phyloP scores from a whole-genome alignment of 805 yeast genomes.

The Grigorovia transvaalensis region DNA sequence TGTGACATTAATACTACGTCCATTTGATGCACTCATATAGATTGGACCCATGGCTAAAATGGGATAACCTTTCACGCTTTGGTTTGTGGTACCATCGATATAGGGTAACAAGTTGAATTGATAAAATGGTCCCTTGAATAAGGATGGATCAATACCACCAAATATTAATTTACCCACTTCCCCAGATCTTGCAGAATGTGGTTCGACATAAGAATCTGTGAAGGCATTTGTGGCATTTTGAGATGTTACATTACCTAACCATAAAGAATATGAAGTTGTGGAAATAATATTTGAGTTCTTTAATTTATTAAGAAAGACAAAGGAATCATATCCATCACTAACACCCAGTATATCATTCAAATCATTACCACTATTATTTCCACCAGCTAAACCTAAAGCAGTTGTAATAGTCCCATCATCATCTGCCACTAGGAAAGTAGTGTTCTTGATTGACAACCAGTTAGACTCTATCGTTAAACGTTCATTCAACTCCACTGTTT shows the following conservation, averaged over 20 bases:
- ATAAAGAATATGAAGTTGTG: slow-evolving; percentile 37
- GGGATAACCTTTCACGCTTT: slow-evolving; percentile 30
- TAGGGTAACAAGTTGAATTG: slow-evolving; percentile 42
- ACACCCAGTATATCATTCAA: background rate
- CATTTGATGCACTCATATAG: slow-evolving; percentile 35
- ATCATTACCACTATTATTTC: slow-evolving; percentile 8
- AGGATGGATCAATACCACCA: slow-evolving; percentile 47
- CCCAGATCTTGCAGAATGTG: background rate
- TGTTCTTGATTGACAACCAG: slow-evolving; percentile 2
- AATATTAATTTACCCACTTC: slow-evolving; percentile 34
- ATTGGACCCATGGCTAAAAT: slow-evolving; percentile 39
- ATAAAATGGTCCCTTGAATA: slow-evolving; percentile 38
- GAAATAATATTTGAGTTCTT: slow-evolving; percentile 24
- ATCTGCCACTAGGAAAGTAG: slow-evolving; percentile 32
- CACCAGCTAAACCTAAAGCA: slow-evolving; percentile 38
- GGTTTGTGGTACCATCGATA: slow-evolving; percentile 11
- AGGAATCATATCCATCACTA: slow-evolving; percentile 10
- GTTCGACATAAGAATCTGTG: slow-evolving; percentile 4
- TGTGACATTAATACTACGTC: slow-evolving; percentile 29
- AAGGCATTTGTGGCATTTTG: slow-evolving; percentile 11
- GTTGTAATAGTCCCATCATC: slow-evolving; percentile 32
- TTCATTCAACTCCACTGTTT: background rate
- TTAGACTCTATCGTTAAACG: background rate
- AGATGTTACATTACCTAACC: slow-evolving; percentile 18
- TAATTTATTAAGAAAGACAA: slow-evolving; percentile 29